Evolutionary conservation across 495 filamentous ascomycete species (phyloP).

Genomic region (Penicillium turbatum): DNA sequence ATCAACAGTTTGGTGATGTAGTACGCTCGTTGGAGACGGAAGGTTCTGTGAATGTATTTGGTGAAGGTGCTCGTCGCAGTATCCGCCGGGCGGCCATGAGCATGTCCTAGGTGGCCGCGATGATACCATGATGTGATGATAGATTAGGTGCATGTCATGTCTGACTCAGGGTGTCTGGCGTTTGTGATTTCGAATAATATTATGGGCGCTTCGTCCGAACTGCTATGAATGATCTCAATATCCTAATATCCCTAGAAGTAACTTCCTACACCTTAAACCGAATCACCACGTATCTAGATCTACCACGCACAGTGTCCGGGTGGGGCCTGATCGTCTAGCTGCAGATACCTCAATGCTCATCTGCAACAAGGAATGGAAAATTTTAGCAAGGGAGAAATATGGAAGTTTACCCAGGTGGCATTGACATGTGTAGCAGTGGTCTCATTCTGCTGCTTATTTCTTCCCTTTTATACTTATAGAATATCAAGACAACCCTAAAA

Average conservation of each 20-base stretch:
- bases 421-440: background rate
- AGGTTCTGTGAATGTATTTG: conserved; percentile 72
- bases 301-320: background rate
- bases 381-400: background rate
- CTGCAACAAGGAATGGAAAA: background rate
- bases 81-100: conserved; percentile 57
- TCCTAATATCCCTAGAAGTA: too few species aligned
- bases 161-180: conserved; percentile 7
- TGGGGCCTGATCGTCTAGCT: conserved; percentile 1
- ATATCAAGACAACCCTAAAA: too few species aligned
- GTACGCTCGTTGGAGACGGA: conserved; percentile 78
- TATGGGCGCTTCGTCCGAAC: background rate
- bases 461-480: too few species aligned
- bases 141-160: conserved; percentile 17
- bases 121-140: conserved; percentile 22
- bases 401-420: too few species aligned
- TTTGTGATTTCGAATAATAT: conserved; percentile 8
- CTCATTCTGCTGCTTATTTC: too few species aligned
- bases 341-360: background rate
- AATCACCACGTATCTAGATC: background rate
- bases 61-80: conserved; percentile 77
- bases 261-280: too few species aligned
- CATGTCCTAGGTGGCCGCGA: conserved; percentile 13
- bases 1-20: conserved; percentile 73
- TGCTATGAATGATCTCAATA: background rate